A percentile compares a stretch with the other conserved stretches of the same genome.
phyloP scores from a whole-genome alignment of 2,329 filamentous ascomycete genomes.

The Botryotinia convoluta region DNA sequence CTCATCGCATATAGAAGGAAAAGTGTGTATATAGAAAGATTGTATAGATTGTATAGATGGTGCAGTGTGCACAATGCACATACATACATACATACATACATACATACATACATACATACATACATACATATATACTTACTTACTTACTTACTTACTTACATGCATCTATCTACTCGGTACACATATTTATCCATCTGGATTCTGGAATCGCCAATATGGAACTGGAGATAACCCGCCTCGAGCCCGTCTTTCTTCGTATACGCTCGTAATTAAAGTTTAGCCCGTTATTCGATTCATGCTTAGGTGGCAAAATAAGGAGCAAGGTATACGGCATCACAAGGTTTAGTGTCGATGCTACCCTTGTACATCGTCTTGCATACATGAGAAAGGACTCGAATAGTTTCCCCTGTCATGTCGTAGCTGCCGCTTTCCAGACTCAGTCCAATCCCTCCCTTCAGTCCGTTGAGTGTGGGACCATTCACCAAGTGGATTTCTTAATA shows the following conservation, averaged over 20 bases:
- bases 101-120: not conserved
- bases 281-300: not conserved
- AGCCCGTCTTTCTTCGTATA: not conserved
- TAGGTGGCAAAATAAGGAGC: not conserved
- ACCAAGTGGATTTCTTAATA: constrained; percentile 1
- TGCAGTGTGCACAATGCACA: not conserved
- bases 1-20: not conserved
- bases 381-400: not conserved
- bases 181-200: not conserved
- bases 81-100: not conserved
- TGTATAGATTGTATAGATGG: not conserved
- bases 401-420: not conserved
- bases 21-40: not conserved
- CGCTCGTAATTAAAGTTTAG: not conserved
- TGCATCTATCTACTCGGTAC: not conserved
- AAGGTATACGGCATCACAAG: constrained; percentile 2
- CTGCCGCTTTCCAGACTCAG: not conserved
- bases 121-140: too few relatives aligned
- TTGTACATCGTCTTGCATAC: not conserved
- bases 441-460: not conserved
- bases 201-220: not conserved
- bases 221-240: not conserved
- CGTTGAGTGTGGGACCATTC: not conserved
- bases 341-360: constrained; percentile 1
- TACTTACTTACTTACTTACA: not conserved